phyloP scores from a whole-genome alignment of 306 rosid species.

The Quillaja saponaria region DNA sequence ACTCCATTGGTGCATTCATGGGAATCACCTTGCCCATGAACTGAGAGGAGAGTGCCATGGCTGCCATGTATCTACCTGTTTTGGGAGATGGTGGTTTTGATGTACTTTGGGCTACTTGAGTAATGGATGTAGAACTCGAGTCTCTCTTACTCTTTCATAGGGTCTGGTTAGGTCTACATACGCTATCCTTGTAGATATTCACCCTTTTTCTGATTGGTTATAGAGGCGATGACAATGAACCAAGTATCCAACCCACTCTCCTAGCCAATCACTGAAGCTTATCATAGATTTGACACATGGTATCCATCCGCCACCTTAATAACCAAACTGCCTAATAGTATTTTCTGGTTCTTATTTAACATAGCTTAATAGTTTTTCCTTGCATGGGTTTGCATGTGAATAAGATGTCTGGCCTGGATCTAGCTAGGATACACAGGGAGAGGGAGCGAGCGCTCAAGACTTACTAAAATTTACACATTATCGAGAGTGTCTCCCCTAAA shows the following conservation, averaged over 20 bases:
- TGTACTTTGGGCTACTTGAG: neutral
- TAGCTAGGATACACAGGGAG: no score
- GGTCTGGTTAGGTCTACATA: conserved; percentile 6
- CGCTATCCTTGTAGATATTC: conserved; percentile 14
- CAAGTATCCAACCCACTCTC: conserved; percentile 9
- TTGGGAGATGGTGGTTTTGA: neutral
- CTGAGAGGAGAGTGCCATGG: conserved; percentile 42
- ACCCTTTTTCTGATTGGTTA: conserved; percentile 22
- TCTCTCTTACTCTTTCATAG: neutral
- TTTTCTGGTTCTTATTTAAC: no score
- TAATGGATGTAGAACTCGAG: neutral
- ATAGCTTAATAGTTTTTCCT: no score
- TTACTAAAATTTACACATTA: no score
- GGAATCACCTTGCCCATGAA: conserved; percentile 37
- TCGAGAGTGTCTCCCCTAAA: no score
- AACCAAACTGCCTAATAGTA: no score
- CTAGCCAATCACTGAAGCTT: neutral
- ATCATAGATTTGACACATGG: conserved; percentile 2
- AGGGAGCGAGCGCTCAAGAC: no score
- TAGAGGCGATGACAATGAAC: neutral
- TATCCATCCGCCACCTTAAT: no score
- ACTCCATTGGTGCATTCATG: conserved; percentile 21
- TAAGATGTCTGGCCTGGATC: no score
- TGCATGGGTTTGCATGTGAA: no score
- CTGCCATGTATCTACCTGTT: conserved; percentile 12